Evolutionary conservation across 768 basidiomycete genomes (phyloP).

Genomic region (Naganishia antarctica): DNA sequence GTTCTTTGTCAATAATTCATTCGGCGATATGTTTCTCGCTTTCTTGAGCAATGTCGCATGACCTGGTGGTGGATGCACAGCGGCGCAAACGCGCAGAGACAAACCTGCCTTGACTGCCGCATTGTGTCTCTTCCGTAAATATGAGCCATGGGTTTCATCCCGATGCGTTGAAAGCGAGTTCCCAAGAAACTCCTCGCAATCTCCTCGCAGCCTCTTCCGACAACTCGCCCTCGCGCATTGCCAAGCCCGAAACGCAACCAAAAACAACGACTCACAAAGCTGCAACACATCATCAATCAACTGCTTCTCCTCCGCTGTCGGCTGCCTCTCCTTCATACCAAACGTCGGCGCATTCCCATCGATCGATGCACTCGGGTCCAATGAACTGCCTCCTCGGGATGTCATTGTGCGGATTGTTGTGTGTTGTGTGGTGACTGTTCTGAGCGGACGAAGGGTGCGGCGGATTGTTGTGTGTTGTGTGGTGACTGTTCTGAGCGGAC

Average conservation of each 20-base stretch:
- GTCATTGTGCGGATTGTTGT: conserved; percentile 13
- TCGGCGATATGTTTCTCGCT: too few relatives aligned
- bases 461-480: not conserved
- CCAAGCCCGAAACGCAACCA: not conserved
- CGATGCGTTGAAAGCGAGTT: too few relatives aligned
- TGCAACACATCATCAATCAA: conserved; percentile 42
- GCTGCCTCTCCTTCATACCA: conserved; percentile 35
- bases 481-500: not conserved
- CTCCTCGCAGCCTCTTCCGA: too few relatives aligned
- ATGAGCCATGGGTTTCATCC: too few relatives aligned
- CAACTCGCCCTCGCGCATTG: too few relatives aligned
- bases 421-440: not conserved
- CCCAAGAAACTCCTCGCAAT: too few relatives aligned
- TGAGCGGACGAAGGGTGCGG: not conserved
- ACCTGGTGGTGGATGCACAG: too few relatives aligned
- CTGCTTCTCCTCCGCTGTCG: conserved; percentile 34
- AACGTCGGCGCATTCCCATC: conserved; percentile 33
- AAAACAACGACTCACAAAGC: conserved; percentile 33
- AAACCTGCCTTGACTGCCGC: too few relatives aligned
- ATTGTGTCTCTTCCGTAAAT: too few relatives aligned
- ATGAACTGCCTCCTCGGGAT: conserved; percentile 21
- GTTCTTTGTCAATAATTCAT: too few relatives aligned
- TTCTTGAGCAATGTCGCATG: too few relatives aligned
- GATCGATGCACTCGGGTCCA: conserved; percentile 3
- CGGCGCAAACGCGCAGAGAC: too few relatives aligned